Evolutionary conservation across 805 yeast species (phyloP), one percentile per base, ranked within the genome.

Genomic region (Naumovozyma castellii): DNA sequence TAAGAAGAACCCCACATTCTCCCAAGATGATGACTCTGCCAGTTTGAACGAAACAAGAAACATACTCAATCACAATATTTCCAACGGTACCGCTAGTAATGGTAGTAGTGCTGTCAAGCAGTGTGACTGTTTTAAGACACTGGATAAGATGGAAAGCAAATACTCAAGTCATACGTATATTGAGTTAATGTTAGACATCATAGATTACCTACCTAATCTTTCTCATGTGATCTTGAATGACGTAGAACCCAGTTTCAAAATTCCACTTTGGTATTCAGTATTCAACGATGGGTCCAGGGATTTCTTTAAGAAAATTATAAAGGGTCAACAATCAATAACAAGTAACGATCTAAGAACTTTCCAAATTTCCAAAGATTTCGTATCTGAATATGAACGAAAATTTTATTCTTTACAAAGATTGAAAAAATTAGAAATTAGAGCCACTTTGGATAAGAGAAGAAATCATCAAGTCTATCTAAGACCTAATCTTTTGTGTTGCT

Each of bases 231-330:
- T 54, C 13, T 44, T 77, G 9, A 56, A 60, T 16, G 69, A 75
- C 35, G 66, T 77, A 1, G 67, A 76, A 3, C 76, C 78, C 4
- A 67, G 67, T 17, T 76, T 77, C 48, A 68, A 69, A 27, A 69
- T 76, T 13, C 75, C 79, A 3, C 56, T 76, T 15, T 59, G 63
- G 63, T 59, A 59, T 35, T 58, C 63, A 10, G 57, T 50, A 15
- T 46, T 59, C 16, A 59, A 59, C 38, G 61, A 59, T 41, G 61
- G 61, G 0, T 51, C 62, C 3, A 49, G 49, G 30, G 63, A 58
- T 25, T 59, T 59, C 36, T 53, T 56, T 37, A 56, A 49, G 32
- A 58, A 57, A 39, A 57, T 59, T 20, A 51, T 59, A 9, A 57
- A 53, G 34, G 59, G 58, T 5, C 58, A 56, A 32, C 56, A 57